phyloP scores from a whole-genome alignment of 1,139 yeast genomes.

The Wickerhamomyces sp. region DNA sequence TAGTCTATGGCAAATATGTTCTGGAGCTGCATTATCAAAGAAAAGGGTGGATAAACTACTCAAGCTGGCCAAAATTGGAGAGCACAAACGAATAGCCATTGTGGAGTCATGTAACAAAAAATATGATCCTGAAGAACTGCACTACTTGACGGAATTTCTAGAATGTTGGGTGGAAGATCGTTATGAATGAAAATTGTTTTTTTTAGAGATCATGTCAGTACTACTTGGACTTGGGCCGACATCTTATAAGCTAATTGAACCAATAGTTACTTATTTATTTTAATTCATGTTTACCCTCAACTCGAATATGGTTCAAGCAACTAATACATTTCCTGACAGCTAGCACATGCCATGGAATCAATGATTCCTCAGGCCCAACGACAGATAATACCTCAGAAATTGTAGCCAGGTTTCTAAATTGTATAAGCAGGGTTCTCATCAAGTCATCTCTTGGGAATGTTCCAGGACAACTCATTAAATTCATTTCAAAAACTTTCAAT shows the following conservation, averaged over 20 bases:
- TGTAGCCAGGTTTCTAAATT: slow-evolving; percentile 62
- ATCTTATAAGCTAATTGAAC: too few relatives aligned
- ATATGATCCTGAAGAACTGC: slow-evolving; percentile 1
- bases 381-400: slow-evolving; percentile 38
- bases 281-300: slow-evolving; percentile 16
- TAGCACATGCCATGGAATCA: slow-evolving; percentile 79
- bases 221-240: too few relatives aligned
- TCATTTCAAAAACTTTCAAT: slow-evolving; percentile 44
- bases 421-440: slow-evolving; percentile 56
- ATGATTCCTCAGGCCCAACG: slow-evolving; percentile 30
- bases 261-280: too few relatives aligned
- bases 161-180: neutral
- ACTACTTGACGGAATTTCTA: neutral
- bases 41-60: slow-evolving; percentile 1
- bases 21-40: slow-evolving; percentile 1
- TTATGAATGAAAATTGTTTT: too few relatives aligned
- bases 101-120: slow-evolving; percentile 2
- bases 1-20: slow-evolving; percentile 13
- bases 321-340: slow-evolving; percentile 68
- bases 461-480: slow-evolving; percentile 63
- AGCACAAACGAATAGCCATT: slow-evolving; percentile 8
- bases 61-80: slow-evolving; percentile 12
- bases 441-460: slow-evolving; percentile 52
- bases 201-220: too few relatives aligned
- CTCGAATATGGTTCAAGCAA: slow-evolving; percentile 36